Evolutionary conservation across 139 green algal genomes (phyloP).

Genomic region (Edaphochlamys debaryana): DNA sequence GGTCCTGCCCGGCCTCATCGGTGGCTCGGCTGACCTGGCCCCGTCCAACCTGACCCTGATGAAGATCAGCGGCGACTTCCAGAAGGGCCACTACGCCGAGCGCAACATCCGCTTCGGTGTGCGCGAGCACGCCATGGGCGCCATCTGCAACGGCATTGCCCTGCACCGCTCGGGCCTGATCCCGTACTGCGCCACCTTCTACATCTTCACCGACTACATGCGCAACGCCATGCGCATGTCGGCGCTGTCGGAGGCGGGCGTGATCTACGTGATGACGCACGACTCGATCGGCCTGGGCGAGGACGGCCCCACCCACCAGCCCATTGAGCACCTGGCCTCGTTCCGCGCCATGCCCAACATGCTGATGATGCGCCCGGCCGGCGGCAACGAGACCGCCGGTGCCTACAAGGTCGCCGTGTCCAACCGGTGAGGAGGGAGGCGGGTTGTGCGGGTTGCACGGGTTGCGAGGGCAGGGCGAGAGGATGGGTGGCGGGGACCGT

Average conservation of each 20-base stretch:
- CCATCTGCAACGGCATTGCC: slow-evolving; percentile 96
- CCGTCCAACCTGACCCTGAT: slow-evolving; percentile 99
- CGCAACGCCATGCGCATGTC: slow-evolving; percentile 95
- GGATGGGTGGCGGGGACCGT: background rate
- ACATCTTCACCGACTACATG: slow-evolving; percentile 99
- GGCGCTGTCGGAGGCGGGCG: slow-evolving; percentile 89
- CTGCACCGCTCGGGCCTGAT: slow-evolving; percentile 93
- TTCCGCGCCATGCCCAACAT: slow-evolving; percentile 99
- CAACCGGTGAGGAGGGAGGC: slow-evolving; percentile 54
- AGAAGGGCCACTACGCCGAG: slow-evolving; percentile 93
- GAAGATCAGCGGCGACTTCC: slow-evolving; percentile 97
- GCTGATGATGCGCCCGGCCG: slow-evolving; percentile 92
- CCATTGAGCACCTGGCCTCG: slow-evolving; percentile 96
- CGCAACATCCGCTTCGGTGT: slow-evolving; percentile 98
- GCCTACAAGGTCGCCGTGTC: slow-evolving; percentile 90
- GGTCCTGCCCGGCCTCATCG: slow-evolving; percentile 93
- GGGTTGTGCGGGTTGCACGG: background rate
- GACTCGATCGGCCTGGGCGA: slow-evolving; percentile 99
- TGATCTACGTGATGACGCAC: slow-evolving; percentile 99
- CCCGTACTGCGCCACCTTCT: slow-evolving; percentile 99
- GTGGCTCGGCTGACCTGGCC: slow-evolving; percentile 96
- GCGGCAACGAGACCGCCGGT: slow-evolving; percentile 96
- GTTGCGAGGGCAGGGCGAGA: background rate
- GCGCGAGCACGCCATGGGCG: slow-evolving; percentile 98
- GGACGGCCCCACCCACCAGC: slow-evolving; percentile 99